A percentile compares a stretch with the other conserved stretches of the same genome.
phyloP scores from a whole-genome alignment of 345 rosid genomes.

The Salix arbutifolia region DNA sequence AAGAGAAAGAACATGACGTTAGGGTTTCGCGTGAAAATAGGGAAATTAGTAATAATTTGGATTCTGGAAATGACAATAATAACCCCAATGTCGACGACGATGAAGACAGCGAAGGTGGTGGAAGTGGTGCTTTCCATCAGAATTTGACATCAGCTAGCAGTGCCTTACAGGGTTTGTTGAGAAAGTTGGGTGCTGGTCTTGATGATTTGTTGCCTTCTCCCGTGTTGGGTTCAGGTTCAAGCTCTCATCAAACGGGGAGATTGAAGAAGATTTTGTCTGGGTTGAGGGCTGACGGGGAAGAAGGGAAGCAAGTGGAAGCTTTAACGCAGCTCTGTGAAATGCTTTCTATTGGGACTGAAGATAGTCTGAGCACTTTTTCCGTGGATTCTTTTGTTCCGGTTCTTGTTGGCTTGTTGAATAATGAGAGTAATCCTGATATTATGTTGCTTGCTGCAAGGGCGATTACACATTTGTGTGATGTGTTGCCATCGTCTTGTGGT shows the following conservation, averaged over 20 bases:
- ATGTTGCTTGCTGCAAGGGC: conserved; percentile 99
- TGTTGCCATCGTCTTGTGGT: conserved; percentile 93
- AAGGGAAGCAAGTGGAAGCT: conserved; percentile 98
- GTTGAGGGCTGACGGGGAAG: conserved; percentile 90
- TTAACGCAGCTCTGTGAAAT: conserved; percentile 94
- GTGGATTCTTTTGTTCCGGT: conserved; percentile 96
- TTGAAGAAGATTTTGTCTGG: conserved; percentile 93
- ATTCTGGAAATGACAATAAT: conserved; percentile 31
- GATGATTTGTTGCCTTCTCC: conserved; percentile 89
- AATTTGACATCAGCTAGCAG: conserved; percentile 92
- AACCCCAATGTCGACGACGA: conserved; percentile 62
- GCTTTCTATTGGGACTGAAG: conserved; percentile 97
- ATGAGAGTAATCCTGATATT: conserved; percentile 93
- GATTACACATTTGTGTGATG: conserved; percentile 92
- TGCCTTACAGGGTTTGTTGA: conserved; percentile 83
- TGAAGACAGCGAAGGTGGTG: conserved; percentile 81
- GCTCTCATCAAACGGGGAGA: conserved; percentile 78
- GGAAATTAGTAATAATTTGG: conserved; percentile 51
- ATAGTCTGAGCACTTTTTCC: conserved; percentile 84
- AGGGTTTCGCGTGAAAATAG: conserved; percentile 47
- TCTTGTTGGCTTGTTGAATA: conserved; percentile 86
- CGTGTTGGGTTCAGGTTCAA: conserved; percentile 73
- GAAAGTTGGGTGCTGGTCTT: conserved; percentile 95
- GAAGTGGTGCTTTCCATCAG: conserved; percentile 64
- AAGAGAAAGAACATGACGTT: conserved; percentile 85